These are phyloP conservation scores for Dendryphion nanum DNA, from an alignment of 2,329 filamentous ascomycete species.

Conservation along the genomic window DNA sequence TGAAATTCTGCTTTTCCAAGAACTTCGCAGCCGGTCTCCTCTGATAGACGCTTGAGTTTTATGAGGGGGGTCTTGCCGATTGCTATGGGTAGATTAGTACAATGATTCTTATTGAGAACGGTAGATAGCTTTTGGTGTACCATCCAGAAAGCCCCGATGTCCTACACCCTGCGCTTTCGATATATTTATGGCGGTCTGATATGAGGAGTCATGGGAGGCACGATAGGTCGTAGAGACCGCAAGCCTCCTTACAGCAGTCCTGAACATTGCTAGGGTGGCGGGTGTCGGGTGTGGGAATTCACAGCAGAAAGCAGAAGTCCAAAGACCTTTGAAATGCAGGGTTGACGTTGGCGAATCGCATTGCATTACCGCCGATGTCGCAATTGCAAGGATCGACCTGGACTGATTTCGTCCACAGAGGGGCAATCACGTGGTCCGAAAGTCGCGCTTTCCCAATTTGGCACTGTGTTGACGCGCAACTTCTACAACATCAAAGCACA, in stretches of 20 bases:
- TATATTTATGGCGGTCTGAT: conserved; percentile 66
- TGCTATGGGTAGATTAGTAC: conserved; percentile 54
- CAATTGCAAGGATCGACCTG: too few species aligned
- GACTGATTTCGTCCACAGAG: too few species aligned
- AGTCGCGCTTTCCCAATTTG: conserved; percentile 2
- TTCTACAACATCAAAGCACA: conserved; percentile 1
- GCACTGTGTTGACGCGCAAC: too few species aligned
- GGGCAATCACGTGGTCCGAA: too few species aligned
- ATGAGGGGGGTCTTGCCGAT: conserved; percentile 98
- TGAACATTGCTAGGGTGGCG: too few species aligned
- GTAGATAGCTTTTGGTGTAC: conserved; percentile 52
- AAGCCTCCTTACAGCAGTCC: conserved; percentile 66
- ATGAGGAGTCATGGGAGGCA: conserved; percentile 44
- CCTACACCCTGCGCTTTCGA: conserved; percentile 78
- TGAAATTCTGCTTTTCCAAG: conserved; percentile 98
- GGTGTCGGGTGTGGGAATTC: too few species aligned
- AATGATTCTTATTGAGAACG: neutral
- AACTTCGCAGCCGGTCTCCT: conserved; percentile 88
- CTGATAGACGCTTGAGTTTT: conserved; percentile 80
- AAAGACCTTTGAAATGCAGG: neutral
- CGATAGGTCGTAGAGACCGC: conserved; percentile 60
- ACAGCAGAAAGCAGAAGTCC: too few species aligned
- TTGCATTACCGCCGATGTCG: conserved; percentile 15
- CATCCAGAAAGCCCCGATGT: conserved; percentile 73
- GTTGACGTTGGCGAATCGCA: neutral